Evolutionary conservation across 202 grass and related monocot species (phyloP), one percentile per base, ranked within the genome.

Genomic region (Saccharum hybrid): DNA sequence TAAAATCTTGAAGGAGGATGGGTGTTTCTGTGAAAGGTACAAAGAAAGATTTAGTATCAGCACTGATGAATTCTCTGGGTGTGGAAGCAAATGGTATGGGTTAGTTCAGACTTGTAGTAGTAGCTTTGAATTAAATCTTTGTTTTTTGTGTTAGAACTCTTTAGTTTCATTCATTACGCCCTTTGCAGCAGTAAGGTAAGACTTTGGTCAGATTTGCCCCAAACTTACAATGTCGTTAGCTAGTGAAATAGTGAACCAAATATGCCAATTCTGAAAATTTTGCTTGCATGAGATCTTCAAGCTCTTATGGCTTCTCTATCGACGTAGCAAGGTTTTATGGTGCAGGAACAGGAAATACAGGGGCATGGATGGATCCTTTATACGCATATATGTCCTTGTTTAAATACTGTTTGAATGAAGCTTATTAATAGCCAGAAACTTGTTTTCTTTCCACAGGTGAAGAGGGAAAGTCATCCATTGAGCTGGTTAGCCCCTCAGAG

Each of bases 41-140:
- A 66, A 98, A 95, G 68, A 98, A 93, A 81, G 90, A 94, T 59
- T 86, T 94, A 69, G 83, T 98, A 48, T 91, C 90, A 3, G 87
- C 90, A 60, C 37, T 98, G 51, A 81, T 90, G 85, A 38, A 80
- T 80, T 88, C 81, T 77, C 42, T 86, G 80, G 23, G 74, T 9
- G 45, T 66, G 21, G 72, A 74, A 37, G 65, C 48, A 66, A 87
- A 87, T 65, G 92, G 92, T 93, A 88, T 52, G 42, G 1, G 11
- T 81, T 85, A 83, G 15, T 85, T 22, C n/a, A 75, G 37, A 74
- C 59, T 68, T 83, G 40, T 76, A 45, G 65, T 51, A 34, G 23
- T 80, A 88, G 18, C 56, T 77, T 75, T 66, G 28, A 63, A 56
- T 33, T 74, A 39, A 52, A 75, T 75, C 2, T 12, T 26, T 79